These are phyloP conservation scores for Candida coquimbonensis DNA, from an alignment of 805 yeast genomes.

Conservation along the genomic window DNA sequence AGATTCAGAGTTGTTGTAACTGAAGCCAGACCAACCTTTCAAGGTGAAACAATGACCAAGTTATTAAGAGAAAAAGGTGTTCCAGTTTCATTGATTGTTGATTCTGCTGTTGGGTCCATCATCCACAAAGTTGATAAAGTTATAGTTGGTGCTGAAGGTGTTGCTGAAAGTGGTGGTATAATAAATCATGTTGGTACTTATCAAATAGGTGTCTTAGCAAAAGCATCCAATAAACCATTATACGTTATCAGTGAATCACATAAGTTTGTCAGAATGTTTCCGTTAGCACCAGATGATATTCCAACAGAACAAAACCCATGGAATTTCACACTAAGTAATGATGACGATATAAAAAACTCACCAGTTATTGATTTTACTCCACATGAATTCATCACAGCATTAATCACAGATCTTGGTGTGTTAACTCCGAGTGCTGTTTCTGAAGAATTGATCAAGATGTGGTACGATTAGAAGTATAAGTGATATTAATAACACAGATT, in stretches of 20 bases:
- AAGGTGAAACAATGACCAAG: conserved; percentile 67
- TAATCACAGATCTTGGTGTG: conserved; percentile 94
- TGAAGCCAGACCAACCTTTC: conserved; percentile 82
- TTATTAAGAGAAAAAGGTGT: conserved; percentile 62
- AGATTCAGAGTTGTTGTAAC: conserved; percentile 89
- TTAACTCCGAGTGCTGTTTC: conserved; percentile 96
- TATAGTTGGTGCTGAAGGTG: conserved; percentile 98
- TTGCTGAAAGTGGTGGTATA: conserved; percentile 97
- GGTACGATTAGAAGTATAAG: conserved; percentile 63
- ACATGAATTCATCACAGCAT: conserved; percentile 89
- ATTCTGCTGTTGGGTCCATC: conserved; percentile 88
- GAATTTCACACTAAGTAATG: conserved; percentile 33
- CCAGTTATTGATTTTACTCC: conserved; percentile 90
- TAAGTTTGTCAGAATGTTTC: conserved; percentile 93
- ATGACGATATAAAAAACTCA: conserved; percentile 31
- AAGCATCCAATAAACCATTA: conserved; percentile 84
- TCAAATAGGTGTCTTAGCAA: conserved; percentile 89
- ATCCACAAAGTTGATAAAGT: conserved; percentile 89
- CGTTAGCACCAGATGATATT: conserved; percentile 86
- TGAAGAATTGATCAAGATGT: conserved; percentile 96
- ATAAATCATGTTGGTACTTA: conserved; percentile 93
- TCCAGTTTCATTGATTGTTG: conserved; percentile 84
- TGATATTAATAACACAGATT: not conserved
- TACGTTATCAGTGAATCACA: conserved; percentile 94
- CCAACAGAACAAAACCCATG: conserved; percentile 51